Evolutionary conservation across 2,329 filamentous ascomycete species (phyloP).

Genomic region (Pseudonectria foliicola): DNA sequence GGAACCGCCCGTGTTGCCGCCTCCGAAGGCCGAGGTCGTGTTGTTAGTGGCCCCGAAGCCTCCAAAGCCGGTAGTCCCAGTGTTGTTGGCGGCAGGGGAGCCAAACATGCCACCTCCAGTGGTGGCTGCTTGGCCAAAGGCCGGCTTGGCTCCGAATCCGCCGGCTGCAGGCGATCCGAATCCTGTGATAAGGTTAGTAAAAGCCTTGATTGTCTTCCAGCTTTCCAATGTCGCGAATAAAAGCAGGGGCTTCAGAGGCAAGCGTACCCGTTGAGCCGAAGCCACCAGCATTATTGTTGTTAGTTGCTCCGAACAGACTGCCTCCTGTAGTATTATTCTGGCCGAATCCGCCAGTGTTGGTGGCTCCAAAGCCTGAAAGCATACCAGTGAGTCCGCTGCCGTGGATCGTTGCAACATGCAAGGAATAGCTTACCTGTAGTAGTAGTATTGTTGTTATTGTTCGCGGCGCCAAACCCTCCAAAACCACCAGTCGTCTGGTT

Average conservation of each 20-base stretch:
- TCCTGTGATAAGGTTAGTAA: slow-evolving; percentile 23
- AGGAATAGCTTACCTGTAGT: slow-evolving; percentile 44
- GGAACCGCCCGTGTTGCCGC: slow-evolving; percentile 33
- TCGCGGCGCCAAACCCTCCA: slow-evolving; percentile 48
- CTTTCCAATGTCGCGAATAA: slow-evolving; percentile 12
- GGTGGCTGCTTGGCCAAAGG: slow-evolving; percentile 42
- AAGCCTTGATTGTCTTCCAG: slow-evolving; percentile 5
- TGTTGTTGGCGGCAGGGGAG: slow-evolving; percentile 30
- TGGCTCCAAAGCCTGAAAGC: slow-evolving; percentile 26
- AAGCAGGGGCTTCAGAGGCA: slow-evolving; percentile 7
- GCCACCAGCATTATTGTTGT: slow-evolving; percentile 24
- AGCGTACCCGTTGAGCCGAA: slow-evolving; percentile 31
- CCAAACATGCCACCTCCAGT: slow-evolving; percentile 42
- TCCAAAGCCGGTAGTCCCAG: slow-evolving; percentile 31
- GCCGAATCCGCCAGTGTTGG: slow-evolving; percentile 37
- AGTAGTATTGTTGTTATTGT: slow-evolving; percentile 30
- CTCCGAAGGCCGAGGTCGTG: slow-evolving; percentile 34
- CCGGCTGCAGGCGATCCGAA: slow-evolving; percentile 31
- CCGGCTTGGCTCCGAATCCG: slow-evolving; percentile 40
- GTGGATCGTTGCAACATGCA: slow-evolving; percentile 8
- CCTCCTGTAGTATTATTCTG: slow-evolving; percentile 27
- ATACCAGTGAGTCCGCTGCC: slow-evolving; percentile 20
- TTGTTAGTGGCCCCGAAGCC: slow-evolving; percentile 33
- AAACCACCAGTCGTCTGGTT: slow-evolving; percentile 41
- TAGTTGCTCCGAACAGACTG: slow-evolving; percentile 38